These are phyloP conservation scores for Backusella westeae DNA, from an alignment of 192 early-diverging fungal genomes.

Conservation along the genomic window DNA sequence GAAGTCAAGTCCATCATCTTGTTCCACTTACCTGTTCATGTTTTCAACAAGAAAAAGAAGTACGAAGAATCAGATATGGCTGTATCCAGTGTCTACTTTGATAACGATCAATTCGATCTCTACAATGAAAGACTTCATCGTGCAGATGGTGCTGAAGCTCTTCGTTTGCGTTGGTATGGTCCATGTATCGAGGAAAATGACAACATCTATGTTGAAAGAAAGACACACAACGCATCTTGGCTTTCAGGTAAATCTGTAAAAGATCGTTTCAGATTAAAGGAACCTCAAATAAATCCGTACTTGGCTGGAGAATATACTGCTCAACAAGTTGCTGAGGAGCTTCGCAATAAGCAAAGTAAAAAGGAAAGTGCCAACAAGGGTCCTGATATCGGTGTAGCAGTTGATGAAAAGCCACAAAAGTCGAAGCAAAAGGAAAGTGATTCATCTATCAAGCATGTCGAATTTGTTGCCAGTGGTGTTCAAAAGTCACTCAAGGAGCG, in stretches of 20 bases:
- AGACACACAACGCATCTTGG: constrained; percentile 43
- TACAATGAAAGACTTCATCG: constrained; percentile 87
- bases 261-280: constrained; percentile 89
- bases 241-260: constrained; percentile 57
- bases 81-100: constrained; percentile 93
- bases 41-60: constrained; percentile 75
- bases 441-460: constrained; percentile 40
- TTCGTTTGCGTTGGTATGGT: constrained; percentile 97
- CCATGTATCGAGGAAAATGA: background rate
- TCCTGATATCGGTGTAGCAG: background rate
- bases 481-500: constrained; percentile 63
- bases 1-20: constrained; percentile 93
- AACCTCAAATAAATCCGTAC: constrained; percentile 85
- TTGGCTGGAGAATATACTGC: constrained; percentile 68
- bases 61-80: constrained; percentile 87
- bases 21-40: constrained; percentile 86
- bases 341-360: constrained; percentile 55
- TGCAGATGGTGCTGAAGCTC: constrained; percentile 83
- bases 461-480: constrained; percentile 75
- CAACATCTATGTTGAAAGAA: constrained; percentile 34
- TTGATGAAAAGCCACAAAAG: background rate
- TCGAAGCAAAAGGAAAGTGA: constrained; percentile 51
- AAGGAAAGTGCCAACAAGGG: background rate
- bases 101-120: constrained; percentile 88
- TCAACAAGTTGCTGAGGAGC: constrained; percentile 65